phyloP scores from a whole-genome alignment of 805 yeast species.

The Phaffomyces thermotolerans region DNA sequence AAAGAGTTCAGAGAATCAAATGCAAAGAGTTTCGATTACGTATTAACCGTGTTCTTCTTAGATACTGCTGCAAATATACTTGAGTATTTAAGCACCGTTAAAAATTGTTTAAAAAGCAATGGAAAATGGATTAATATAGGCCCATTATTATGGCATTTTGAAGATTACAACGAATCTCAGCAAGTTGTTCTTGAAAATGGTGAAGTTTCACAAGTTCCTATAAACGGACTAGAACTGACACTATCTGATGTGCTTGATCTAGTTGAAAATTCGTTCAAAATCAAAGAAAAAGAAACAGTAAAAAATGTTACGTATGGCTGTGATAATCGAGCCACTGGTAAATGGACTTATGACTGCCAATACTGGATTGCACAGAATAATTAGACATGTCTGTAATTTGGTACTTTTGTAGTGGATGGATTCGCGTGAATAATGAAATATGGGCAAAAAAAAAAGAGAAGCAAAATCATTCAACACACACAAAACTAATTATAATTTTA shows the following conservation, averaged over 20 bases:
- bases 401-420: too few relatives aligned
- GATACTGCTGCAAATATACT: conserved; percentile 56
- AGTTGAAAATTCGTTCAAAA: conserved; percentile 42
- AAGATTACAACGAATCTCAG: conserved; percentile 35
- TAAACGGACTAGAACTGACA: conserved; percentile 53
- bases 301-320: conserved; percentile 46
- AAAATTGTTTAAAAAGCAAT: conserved; percentile 34
- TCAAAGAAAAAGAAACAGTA: conserved; percentile 36
- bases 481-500: too few relatives aligned
- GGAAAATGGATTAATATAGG: conserved; percentile 65
- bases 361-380: conserved; percentile 54
- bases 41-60: conserved; percentile 53
- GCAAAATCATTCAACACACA: too few relatives aligned
- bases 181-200: conserved; percentile 16
- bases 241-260: conserved; percentile 46
- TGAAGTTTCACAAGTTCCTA: conserved; percentile 25
- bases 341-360: conserved; percentile 54
- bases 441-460: too few relatives aligned
- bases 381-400: background rate
- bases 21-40: conserved; percentile 32
- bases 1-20: conserved; percentile 35
- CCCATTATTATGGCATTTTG: conserved; percentile 68
- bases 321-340: conserved; percentile 43
- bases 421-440: too few relatives aligned
- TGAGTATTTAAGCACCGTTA: conserved; percentile 46